Evolutionary conservation across 2,329 filamentous ascomycete genomes (phyloP).

Genomic region (Pseudohalonectria lignicola): DNA sequence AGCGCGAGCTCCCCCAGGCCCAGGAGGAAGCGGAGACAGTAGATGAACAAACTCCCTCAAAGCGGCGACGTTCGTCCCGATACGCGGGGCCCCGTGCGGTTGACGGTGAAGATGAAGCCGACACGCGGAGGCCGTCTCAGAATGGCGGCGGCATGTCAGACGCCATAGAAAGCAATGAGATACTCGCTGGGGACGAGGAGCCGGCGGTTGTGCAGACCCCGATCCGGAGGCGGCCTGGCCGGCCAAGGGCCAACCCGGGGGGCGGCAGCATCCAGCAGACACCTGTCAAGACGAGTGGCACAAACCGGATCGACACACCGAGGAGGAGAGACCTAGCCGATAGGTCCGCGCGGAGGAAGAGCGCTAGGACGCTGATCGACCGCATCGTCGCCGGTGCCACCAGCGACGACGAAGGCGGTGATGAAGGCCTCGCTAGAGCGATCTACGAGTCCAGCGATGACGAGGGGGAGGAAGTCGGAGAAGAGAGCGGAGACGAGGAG

Average conservation of each 20-base stretch:
- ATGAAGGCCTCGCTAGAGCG: conserved; percentile 55
- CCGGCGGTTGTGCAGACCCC: no score
- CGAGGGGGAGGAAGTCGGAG: conserved; percentile 21
- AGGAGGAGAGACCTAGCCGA: conserved; percentile 62
- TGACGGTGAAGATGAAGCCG: no score
- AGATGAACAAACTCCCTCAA: no score
- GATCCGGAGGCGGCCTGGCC: background rate
- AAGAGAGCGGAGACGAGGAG: conserved; percentile 13
- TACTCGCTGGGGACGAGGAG: no score
- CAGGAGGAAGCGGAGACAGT: no score
- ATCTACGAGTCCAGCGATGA: conserved; percentile 53
- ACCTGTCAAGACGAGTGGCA: conserved; percentile 12
- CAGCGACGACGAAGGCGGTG: conserved; percentile 62
- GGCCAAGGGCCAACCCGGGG: conserved; percentile 1
- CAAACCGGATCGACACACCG: conserved; percentile 40
- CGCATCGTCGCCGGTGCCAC: conserved; percentile 51
- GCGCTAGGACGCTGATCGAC: conserved; percentile 64
- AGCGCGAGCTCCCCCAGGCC: background rate
- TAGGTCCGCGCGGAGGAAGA: conserved; percentile 79
- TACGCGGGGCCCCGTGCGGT: no score
- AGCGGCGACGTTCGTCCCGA: no score
- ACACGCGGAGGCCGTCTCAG: no score
- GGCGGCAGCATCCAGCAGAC: background rate
- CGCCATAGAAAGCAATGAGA: no score
- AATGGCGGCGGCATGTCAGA: background rate